Evolutionary conservation across 73 alveolate species (phyloP), one percentile per base, ranked within the genome.

Genomic region (Paramecium caudatum): DNA sequence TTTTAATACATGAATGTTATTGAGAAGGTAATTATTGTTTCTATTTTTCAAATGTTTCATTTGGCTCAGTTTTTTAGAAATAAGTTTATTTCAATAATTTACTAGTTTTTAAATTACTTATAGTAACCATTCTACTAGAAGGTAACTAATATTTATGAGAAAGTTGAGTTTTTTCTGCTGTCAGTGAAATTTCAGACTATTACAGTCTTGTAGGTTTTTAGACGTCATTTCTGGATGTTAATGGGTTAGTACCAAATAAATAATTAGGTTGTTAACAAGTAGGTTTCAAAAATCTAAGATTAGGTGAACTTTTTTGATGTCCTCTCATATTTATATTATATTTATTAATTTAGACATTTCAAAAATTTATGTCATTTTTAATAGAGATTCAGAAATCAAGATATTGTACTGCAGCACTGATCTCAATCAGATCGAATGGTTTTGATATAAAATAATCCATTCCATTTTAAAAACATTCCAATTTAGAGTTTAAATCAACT

Each of bases 271-370:
- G 45, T 55, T 23, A 55, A 55, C 45, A 43, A 55, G 80, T 43
- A 27, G 45, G 80, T 10, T 55, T 6, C 13, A 55, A 43, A 55
- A 55, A 55, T 55, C 30, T 55, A 19, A 55, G 80, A 55, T 55
- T 55, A 27, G 80, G 45, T 27, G 80, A 55, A 55, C 80, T 55
- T 21, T 55, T 49, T 55, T 55, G 46, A 55, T 23, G 21, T 55
- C 46, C 46, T 55, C 16, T 55, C 80, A 55, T 55, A 10, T 55
- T 55, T 23, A 55, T 23, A 21, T 9, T 49, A 21, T 21, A 21
- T 17, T 13, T 49, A 49, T 49, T 49, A 49, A 16, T 3, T 55
- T 17, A 27, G 30, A 17, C 80, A 6, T 55, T 10, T 55, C 45
- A 55, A 10, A 55, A 15, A 19, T n/a, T n/a, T n/a, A n/a, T n/a